A percentile compares a stretch with the other conserved stretches of the same genome.
Evolutionary conservation across 192 early-diverging fungal species (phyloP).

Genomic region (Diversispora epigaea): DNA sequence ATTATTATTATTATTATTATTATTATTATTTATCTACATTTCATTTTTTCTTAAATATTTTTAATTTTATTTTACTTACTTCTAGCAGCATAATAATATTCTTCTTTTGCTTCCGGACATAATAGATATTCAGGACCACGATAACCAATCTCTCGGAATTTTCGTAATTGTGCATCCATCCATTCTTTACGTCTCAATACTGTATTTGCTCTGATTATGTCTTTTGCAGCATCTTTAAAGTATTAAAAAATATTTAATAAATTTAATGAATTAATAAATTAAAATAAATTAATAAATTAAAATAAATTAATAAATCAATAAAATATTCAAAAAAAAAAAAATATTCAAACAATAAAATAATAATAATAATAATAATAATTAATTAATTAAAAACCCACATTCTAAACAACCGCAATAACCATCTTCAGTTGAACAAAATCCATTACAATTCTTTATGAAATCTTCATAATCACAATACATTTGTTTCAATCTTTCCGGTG

Average conservation of each 20-base stretch:
- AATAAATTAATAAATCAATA: not conserved
- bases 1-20: not conserved
- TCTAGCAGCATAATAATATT: conserved; percentile 25
- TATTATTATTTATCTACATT: no score
- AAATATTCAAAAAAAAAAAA: not conserved
- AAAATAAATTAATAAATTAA: not conserved
- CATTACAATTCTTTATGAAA: conserved; percentile 33
- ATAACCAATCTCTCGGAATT: conserved; percentile 1
- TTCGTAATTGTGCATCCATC: conserved; percentile 21
- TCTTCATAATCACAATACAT: conserved; percentile 36
- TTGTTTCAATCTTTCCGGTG: conserved; percentile 20
- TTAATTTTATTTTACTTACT: conserved; percentile 16
- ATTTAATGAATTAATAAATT: not conserved
- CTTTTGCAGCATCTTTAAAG: conserved; percentile 24
- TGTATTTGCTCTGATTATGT: conserved; percentile 29
- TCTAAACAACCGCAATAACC: conserved; percentile 33
- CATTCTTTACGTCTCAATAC: conserved; percentile 23
- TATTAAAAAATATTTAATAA: not conserved
- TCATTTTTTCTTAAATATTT: no score
- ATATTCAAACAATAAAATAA: not conserved
- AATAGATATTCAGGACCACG: conserved; percentile 24
- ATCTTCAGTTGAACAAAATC: conserved; percentile 31
- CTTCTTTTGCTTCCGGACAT: conserved; percentile 29
- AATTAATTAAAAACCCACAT: conserved; percentile 13
- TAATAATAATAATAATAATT: not conserved